phyloP scores from a whole-genome alignment of 305 asterid species.

The Withania somnifera region DNA sequence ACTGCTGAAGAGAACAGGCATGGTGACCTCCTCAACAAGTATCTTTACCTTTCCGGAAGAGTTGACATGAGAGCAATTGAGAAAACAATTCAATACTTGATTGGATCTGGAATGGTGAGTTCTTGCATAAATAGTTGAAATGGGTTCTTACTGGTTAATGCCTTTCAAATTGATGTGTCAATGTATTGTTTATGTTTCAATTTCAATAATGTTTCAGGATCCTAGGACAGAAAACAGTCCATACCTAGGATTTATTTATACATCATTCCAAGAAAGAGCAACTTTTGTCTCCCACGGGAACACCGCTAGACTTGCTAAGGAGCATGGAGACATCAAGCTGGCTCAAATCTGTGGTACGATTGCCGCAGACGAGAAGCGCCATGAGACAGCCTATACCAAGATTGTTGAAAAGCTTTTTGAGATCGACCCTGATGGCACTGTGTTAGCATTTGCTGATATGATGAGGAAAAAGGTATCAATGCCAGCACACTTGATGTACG shows the following conservation, averaged over 20 bases:
- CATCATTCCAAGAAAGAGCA: slow-evolving; percentile 68
- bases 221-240: slow-evolving; percentile 51
- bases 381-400: slow-evolving; percentile 59
- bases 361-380: slow-evolving; percentile 61
- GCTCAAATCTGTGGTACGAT: slow-evolving; percentile 57
- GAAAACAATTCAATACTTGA: slow-evolving; percentile 57
- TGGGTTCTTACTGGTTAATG: background rate
- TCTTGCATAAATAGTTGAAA: background rate
- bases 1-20: slow-evolving; percentile 66
- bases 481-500: slow-evolving; percentile 69
- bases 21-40: slow-evolving; percentile 57
- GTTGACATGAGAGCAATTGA: slow-evolving; percentile 65
- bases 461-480: slow-evolving; percentile 67
- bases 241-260: slow-evolving; percentile 51
- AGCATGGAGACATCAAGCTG: slow-evolving; percentile 43
- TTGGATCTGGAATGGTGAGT: slow-evolving; percentile 68
- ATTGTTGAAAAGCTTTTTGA: slow-evolving; percentile 50
- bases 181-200: background rate
- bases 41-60: slow-evolving; percentile 47
- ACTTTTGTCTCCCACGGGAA: slow-evolving; percentile 56
- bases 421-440: slow-evolving; percentile 55
- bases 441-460: slow-evolving; percentile 56
- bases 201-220: slow-evolving; percentile 26
- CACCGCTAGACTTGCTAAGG: slow-evolving; percentile 52
- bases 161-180: background rate